These are phyloP conservation scores for Jasminum sambac DNA, from an alignment of 257 asterid species.

Conservation along the genomic window DNA sequence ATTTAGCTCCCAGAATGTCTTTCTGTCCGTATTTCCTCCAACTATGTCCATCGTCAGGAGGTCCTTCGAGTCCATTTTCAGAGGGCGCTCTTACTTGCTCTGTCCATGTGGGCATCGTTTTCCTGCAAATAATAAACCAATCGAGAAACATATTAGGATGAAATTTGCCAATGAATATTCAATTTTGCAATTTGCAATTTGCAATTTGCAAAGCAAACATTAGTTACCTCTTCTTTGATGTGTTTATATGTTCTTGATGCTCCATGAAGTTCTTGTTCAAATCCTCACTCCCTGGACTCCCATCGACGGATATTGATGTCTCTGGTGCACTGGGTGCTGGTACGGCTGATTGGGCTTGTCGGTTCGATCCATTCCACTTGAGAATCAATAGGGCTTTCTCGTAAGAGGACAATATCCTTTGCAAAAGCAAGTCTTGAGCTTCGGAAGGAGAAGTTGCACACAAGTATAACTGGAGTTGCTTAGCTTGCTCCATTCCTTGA, in stretches of 20 bases:
- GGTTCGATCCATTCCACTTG: constrained; percentile 44
- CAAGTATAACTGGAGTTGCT: constrained; percentile 60
- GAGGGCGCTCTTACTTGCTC: constrained; percentile 61
- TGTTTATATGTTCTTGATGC: constrained; percentile 32
- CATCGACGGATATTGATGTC: constrained; percentile 55
- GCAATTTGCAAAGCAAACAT: background rate
- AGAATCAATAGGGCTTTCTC: constrained; percentile 74
- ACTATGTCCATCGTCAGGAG: constrained; percentile 70
- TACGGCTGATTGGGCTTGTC: constrained; percentile 27
- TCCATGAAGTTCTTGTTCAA: constrained; percentile 33
- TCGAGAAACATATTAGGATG: constrained; percentile 18
- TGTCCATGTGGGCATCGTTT: constrained; percentile 71
- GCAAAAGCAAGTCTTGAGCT: constrained; percentile 52
- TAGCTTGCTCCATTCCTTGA: constrained; percentile 75
- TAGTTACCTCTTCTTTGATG: constrained; percentile 65
- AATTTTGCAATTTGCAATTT: no score
- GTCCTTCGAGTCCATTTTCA: constrained; percentile 73
- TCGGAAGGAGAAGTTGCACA: constrained; percentile 39
- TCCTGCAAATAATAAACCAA: constrained; percentile 45
- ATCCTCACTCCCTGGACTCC: constrained; percentile 55
- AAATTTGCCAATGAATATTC: background rate
- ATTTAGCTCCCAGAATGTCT: constrained; percentile 56
- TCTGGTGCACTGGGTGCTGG: constrained; percentile 34
- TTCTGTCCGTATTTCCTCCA: constrained; percentile 88
- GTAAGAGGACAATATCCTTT: constrained; percentile 64